These are phyloP conservation scores for Cyberlindnera mrakii DNA, from an alignment of 805 yeast genomes.

Conservation along the genomic window DNA sequence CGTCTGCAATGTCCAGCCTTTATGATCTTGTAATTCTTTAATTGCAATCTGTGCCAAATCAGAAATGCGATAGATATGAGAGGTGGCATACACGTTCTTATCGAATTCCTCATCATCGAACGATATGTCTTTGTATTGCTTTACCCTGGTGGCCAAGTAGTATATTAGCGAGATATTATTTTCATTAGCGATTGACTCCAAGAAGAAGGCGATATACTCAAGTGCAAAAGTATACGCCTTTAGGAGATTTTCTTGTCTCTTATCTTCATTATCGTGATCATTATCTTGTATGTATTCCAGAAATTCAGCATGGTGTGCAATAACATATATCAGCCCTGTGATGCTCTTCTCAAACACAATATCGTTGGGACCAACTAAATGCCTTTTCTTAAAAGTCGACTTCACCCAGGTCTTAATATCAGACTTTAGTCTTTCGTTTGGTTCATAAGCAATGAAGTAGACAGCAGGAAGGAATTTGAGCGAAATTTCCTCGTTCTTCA, in stretches of 20 bases:
- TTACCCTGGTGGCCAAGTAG: constrained; percentile 71
- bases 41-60: constrained; percentile 69
- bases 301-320: constrained; percentile 73
- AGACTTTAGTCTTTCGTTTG: constrained; percentile 41
- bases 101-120: constrained; percentile 29
- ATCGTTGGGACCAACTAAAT: constrained; percentile 29
- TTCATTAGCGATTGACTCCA: constrained; percentile 53
- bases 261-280: constrained; percentile 14
- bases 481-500: constrained; percentile 49
- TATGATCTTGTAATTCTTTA: constrained; percentile 48
- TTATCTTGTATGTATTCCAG: constrained; percentile 31
- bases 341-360: constrained; percentile 60
- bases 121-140: constrained; percentile 64
- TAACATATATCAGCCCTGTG: constrained; percentile 58
- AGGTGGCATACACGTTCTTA: constrained; percentile 21
- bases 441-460: constrained; percentile 76
- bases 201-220: constrained; percentile 53
- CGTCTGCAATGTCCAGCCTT: constrained; percentile 64
- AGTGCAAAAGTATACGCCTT: constrained; percentile 49
- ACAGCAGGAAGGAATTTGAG: constrained; percentile 61
- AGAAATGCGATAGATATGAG: constrained; percentile 56
- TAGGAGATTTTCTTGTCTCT: constrained; percentile 18
- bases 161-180: constrained; percentile 69
- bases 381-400: constrained; percentile 40
- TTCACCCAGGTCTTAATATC: constrained; percentile 66